Evolutionary conservation across 345 rosid species (phyloP).

Genomic region (Rubroshorea leprosula): DNA sequence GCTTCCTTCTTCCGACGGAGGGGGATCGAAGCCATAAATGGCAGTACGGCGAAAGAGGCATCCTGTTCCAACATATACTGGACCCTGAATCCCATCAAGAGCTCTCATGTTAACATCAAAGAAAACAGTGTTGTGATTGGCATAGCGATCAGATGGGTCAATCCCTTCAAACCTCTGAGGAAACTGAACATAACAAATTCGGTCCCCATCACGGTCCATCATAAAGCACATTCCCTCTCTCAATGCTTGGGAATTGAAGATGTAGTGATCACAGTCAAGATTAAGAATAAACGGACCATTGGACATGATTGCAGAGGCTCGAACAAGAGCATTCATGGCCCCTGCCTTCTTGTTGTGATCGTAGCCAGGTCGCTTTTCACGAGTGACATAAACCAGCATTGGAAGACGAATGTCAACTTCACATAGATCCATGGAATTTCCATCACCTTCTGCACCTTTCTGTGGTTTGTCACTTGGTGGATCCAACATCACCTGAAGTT

Average conservation of each 20-base stretch:
- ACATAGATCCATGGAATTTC: constrained; percentile 38
- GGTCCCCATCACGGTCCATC: constrained; percentile 72
- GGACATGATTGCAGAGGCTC: constrained; percentile 80
- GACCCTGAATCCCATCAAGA: constrained; percentile 88
- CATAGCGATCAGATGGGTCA: constrained; percentile 78
- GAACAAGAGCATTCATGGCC: constrained; percentile 84
- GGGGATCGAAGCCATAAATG: constrained; percentile 72
- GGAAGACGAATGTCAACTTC: constrained; percentile 78
- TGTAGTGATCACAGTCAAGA: constrained; percentile 82
- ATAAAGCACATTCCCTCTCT: constrained; percentile 89
- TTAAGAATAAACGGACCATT: constrained; percentile 85
- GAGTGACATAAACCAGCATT: constrained; percentile 72
- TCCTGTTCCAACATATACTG: constrained; percentile 81
- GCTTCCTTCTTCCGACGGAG: constrained; percentile 24
- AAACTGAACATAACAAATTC: constrained; percentile 63
- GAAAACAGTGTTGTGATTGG: constrained; percentile 81
- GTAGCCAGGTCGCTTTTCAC: constrained; percentile 81
- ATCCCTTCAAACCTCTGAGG: constrained; percentile 91
- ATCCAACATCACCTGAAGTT: constrained; percentile 61
- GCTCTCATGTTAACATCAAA: constrained; percentile 76
- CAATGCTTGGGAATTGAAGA: constrained; percentile 60
- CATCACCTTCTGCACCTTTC: constrained; percentile 27
- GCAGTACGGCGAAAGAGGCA: constrained; percentile 84
- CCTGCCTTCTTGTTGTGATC: constrained; percentile 94
- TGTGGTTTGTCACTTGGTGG: constrained; percentile 53